Conservation (phyloP, 176 grass and related monocot species). For the Calamus simplicifolius region DNA sequence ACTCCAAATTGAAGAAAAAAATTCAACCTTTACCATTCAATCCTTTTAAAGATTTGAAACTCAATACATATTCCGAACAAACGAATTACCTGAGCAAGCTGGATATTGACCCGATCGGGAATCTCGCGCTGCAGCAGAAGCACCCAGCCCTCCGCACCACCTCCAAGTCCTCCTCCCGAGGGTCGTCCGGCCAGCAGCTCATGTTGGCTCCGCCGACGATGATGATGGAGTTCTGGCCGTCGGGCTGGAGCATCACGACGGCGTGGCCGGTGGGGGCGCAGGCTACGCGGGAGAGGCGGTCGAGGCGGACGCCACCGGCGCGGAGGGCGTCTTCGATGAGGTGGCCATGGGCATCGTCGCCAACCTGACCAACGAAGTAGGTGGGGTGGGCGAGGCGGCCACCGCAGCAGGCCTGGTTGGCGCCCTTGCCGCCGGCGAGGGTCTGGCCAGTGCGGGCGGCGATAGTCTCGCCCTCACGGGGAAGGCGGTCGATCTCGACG, state of each 20-base stretch:
- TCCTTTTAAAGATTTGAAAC: neutral
- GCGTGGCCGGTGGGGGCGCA: constrained; percentile 70
- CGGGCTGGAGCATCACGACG: constrained; percentile 87
- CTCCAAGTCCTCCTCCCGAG: constrained; percentile 44
- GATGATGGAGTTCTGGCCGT: constrained; percentile 95
- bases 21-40: neutral
- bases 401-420: constrained; percentile 74
- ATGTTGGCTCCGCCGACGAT: constrained; percentile 95
- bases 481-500: constrained; percentile 86
- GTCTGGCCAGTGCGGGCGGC: constrained; percentile 35
- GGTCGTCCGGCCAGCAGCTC: constrained; percentile 62
- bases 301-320: constrained; percentile 48
- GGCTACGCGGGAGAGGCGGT: constrained; percentile 41
- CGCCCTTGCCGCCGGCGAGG: constrained; percentile 60
- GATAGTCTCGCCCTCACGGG: constrained; percentile 62
- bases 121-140: constrained; percentile 89
- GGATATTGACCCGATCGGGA: constrained; percentile 85
- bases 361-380: constrained; percentile 71
- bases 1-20: neutral
- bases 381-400: constrained; percentile 58
- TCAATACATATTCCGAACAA: neutral
- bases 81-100: constrained; percentile 62
- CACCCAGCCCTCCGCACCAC: constrained; percentile 55
- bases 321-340: constrained; percentile 68
- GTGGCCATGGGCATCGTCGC: constrained; percentile 70